Evolutionary conservation across 2,329 filamentous ascomycete species (phyloP).

Genomic region (Colletotrichum simmondsii): DNA sequence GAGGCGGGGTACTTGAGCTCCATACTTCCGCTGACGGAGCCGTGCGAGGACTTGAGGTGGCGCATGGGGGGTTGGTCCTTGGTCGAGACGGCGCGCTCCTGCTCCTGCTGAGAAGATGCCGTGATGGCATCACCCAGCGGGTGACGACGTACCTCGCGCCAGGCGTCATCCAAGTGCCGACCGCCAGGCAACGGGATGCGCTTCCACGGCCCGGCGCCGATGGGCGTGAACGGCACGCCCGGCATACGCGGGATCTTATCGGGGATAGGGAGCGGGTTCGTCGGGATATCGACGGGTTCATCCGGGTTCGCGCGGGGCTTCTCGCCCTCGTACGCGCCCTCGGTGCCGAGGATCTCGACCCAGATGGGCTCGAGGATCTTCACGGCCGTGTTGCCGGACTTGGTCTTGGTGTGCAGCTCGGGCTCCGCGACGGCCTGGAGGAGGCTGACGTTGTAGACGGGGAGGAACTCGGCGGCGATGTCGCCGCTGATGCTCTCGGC

Average conservation of each 20-base stretch:
- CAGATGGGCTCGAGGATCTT: slow-evolving; percentile 57
- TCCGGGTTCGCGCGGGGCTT: slow-evolving; percentile 31
- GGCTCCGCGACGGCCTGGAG: slow-evolving; percentile 36
- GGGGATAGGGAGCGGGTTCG: slow-evolving; percentile 26
- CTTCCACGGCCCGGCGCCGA: slow-evolving; percentile 35
- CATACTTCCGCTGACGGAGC: slow-evolving; percentile 56
- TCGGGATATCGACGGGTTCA: slow-evolving; percentile 32
- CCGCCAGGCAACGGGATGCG: slow-evolving; percentile 32
- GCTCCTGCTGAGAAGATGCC: neutral
- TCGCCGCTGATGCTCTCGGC: slow-evolving; percentile 54
- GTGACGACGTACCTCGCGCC: neutral
- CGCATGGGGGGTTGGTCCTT: slow-evolving; percentile 40
- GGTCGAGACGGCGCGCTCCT: neutral
- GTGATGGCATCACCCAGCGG: neutral
- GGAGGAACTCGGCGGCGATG: slow-evolving; percentile 53
- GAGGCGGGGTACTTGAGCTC: slow-evolving; percentile 56
- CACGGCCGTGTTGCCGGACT: slow-evolving; percentile 54
- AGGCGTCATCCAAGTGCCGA: slow-evolving; percentile 1
- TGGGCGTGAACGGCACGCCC: slow-evolving; percentile 11
- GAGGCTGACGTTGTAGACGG: slow-evolving; percentile 49
- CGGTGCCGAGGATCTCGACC: slow-evolving; percentile 40
- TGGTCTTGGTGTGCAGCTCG: slow-evolving; percentile 53
- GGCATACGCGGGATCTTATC: slow-evolving; percentile 23
- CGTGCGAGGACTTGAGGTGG: slow-evolving; percentile 54
- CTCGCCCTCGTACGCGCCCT: slow-evolving; percentile 23